Evolutionary conservation across 371 early-diverging fungal species (phyloP).

Genomic region (Mortierella sp.): DNA sequence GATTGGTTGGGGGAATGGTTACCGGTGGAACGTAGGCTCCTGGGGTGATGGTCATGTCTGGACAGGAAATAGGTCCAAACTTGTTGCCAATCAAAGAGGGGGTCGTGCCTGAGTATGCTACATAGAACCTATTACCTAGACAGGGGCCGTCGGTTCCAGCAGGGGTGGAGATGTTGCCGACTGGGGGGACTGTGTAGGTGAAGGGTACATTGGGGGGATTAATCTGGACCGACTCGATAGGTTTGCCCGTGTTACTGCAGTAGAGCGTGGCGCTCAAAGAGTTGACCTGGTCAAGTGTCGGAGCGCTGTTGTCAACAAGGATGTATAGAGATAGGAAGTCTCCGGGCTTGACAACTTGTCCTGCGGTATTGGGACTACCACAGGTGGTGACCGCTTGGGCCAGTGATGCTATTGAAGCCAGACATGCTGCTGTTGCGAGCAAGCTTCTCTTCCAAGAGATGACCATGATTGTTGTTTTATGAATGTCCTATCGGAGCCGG

Average conservation of each 20-base stretch:
- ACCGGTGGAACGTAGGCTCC: slow-evolving; percentile 21
- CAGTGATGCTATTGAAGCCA: neutral
- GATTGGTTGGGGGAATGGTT: neutral
- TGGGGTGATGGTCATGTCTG: slow-evolving; percentile 34
- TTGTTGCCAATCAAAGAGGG: neutral
- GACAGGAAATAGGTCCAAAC: slow-evolving; percentile 25
- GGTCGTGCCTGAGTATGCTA: neutral
- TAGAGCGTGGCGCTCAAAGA: slow-evolving; percentile 36
- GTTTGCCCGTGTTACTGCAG: slow-evolving; percentile 33
- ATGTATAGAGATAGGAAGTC: slow-evolving; percentile 28
- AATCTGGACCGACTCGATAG: slow-evolving; percentile 4
- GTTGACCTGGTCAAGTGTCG: neutral
- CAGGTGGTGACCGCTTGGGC: slow-evolving; percentile 33
- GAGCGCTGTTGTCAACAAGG: slow-evolving; percentile 29
- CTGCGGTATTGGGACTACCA: slow-evolving; percentile 26
- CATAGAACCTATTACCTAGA: neutral
- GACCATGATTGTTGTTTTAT: neutral
- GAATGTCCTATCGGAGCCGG: neutral
- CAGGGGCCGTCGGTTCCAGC: neutral
- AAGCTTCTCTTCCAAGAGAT: neutral
- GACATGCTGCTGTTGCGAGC: neutral
- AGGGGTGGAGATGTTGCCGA: neutral
- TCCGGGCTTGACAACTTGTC: slow-evolving; percentile 31
- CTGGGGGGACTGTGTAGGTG: neutral
- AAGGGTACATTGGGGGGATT: neutral